Conservation (phyloP, 352 stramenopile species). For the Phytopythium vexans region DNA sequence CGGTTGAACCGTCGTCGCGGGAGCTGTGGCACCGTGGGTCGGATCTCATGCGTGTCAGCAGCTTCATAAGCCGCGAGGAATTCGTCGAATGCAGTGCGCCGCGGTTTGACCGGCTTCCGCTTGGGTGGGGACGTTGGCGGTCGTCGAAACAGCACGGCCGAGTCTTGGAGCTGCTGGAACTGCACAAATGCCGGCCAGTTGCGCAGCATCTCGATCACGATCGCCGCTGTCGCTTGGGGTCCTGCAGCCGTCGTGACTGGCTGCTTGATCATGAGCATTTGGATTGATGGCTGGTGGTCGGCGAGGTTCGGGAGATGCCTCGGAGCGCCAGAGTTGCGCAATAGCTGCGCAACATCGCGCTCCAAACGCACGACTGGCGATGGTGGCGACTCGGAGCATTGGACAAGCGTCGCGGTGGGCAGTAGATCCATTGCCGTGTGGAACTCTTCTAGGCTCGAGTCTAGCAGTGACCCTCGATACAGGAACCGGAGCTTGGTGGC, state of each 20-base stretch:
- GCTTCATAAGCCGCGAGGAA: not conserved
- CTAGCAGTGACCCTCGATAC: constrained; percentile 23
- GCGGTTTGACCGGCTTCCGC: constrained; percentile 8
- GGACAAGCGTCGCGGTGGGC: constrained; percentile 21
- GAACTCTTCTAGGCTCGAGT: constrained; percentile 13
- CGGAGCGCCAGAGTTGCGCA: not conserved
- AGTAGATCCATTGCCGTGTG: constrained; percentile 18
- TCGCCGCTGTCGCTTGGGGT: constrained; percentile 1
- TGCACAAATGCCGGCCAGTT: constrained; percentile 48
- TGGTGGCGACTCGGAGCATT: not conserved
- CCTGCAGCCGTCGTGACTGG: not conserved
- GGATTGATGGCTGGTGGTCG: no score
- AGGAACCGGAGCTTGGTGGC: constrained; percentile 22
- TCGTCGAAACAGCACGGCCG: constrained; percentile 27
- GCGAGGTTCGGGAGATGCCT: no score
- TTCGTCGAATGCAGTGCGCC: not conserved
- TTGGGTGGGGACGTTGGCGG: constrained; percentile 1
- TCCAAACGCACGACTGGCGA: not conserved
- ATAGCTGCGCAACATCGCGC: not conserved
- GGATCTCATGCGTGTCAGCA: not conserved
- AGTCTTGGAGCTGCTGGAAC: constrained; percentile 52
- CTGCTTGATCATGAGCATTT: not conserved
- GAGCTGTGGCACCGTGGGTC: constrained; percentile 3
- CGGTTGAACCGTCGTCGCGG: constrained; percentile 39
- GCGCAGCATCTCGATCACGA: constrained; percentile 32